These are phyloP conservation scores for Ophiocordyceps camponoti-floridani DNA, from an alignment of 2,329 filamentous ascomycete genomes.

Conservation along the genomic window DNA sequence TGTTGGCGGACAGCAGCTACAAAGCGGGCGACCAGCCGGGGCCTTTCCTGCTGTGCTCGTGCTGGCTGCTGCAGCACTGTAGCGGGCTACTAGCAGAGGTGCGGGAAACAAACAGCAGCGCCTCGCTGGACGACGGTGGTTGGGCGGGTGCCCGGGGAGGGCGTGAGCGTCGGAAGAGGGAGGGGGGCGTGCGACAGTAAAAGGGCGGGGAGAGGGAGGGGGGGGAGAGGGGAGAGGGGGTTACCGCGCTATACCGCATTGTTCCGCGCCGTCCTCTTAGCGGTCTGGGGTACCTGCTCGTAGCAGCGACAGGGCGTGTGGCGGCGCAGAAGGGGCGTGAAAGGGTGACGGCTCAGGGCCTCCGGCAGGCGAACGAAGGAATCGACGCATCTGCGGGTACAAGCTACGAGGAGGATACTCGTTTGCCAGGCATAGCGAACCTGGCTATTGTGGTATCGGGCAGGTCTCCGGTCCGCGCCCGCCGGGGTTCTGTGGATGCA, in stretches of 20 bases:
- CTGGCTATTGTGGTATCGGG: not conserved
- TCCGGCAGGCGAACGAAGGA: not conserved
- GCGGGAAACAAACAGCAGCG: not conserved
- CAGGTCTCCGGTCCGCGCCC: not conserved
- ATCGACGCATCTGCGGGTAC: not conserved
- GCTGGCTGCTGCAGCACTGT: not conserved
- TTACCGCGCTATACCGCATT: not conserved
- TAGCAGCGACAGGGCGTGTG: not conserved
- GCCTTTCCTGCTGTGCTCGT: not conserved
- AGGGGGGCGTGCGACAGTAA: too few species aligned
- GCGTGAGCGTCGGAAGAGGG: not conserved
- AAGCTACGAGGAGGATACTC: too few species aligned
- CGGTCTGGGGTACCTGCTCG: not conserved
- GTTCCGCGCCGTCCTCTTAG: not conserved
- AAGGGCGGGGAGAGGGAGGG: too few species aligned
- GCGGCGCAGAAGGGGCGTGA: too few species aligned
- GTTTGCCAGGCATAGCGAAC: too few species aligned
- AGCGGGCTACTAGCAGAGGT: too few species aligned
- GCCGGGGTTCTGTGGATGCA: not conserved
- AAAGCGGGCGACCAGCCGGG: not conserved
- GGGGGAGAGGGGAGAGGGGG: not conserved
- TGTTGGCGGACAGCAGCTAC: too few species aligned
- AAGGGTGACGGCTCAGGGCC: not conserved
- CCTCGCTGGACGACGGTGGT: not conserved
- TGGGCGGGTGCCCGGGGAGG: not conserved